phyloP scores from a whole-genome alignment of 116 monocot species.

The Trichopus zeylanicus region DNA sequence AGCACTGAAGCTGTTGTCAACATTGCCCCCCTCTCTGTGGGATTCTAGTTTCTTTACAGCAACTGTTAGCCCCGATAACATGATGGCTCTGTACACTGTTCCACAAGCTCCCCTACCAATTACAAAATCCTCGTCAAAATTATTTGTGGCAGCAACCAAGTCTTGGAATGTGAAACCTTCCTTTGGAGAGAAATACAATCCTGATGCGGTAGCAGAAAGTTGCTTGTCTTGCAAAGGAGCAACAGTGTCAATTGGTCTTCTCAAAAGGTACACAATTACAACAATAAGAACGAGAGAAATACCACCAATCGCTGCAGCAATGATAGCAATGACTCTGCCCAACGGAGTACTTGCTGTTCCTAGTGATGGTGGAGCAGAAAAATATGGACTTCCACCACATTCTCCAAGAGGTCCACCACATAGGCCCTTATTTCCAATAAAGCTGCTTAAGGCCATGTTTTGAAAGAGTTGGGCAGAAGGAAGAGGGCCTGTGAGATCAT shows the following conservation, averaged over 20 bases:
- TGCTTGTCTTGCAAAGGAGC: constrained; percentile 72
- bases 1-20: constrained; percentile 75
- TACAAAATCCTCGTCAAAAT: constrained; percentile 68
- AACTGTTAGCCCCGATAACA: constrained; percentile 48
- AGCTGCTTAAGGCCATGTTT: constrained; percentile 61
- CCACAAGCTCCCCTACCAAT: constrained; percentile 94
- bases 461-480: constrained; percentile 49
- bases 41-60: constrained; percentile 87
- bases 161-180: constrained; percentile 68
- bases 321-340: constrained; percentile 53
- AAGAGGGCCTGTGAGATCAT: constrained; percentile 80
- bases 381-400: constrained; percentile 30
- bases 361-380: constrained; percentile 7
- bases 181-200: constrained; percentile 43
- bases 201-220: constrained; percentile 34
- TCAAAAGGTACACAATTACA: constrained; percentile 57
- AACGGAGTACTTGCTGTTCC: constrained; percentile 18
- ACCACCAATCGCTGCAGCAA: constrained; percentile 60
- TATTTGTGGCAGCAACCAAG: constrained; percentile 69
- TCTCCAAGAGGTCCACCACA: constrained; percentile 65
- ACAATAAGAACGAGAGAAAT: constrained; percentile 74
- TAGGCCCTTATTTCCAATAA: constrained; percentile 71
- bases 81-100: constrained; percentile 77
- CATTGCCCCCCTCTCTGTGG: constrained; percentile 69
- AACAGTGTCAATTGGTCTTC: constrained; percentile 59